Conservation (phyloP, 2,329 filamentous ascomycete genomes). For the Penicillium janthinellum region DNA sequence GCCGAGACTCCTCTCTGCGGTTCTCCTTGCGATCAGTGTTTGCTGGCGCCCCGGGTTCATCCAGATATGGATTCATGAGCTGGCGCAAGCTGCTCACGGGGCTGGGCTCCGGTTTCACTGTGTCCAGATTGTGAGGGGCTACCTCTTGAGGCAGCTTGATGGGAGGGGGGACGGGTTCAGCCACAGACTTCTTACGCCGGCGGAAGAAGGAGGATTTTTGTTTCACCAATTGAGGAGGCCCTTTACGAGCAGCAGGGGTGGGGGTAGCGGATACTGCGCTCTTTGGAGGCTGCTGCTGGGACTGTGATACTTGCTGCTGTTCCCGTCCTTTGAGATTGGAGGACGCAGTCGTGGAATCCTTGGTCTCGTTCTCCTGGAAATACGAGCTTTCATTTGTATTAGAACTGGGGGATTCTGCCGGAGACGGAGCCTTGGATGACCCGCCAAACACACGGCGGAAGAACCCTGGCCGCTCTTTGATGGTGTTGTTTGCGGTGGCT, state of each 20-base stretch:
- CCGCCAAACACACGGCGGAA: slow-evolving; percentile 85
- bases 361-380: slow-evolving; percentile 29
- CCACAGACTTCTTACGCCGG: slow-evolving; percentile 84
- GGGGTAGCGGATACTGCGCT: slow-evolving; percentile 21
- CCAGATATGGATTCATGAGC: slow-evolving; percentile 83
- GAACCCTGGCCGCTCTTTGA: slow-evolving; percentile 79
- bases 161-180: slow-evolving; percentile 66
- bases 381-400: slow-evolving; percentile 25
- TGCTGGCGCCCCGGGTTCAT: slow-evolving; percentile 28
- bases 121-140: slow-evolving; percentile 39
- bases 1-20: slow-evolving; percentile 24
- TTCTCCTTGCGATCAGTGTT: slow-evolving; percentile 27
- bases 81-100: slow-evolving; percentile 79
- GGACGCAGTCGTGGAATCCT: slow-evolving; percentile 22
- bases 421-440: slow-evolving; percentile 61
- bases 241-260: slow-evolving; percentile 32
- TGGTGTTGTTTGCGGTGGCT: slow-evolving; percentile 15
- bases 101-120: slow-evolving; percentile 50
- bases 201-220: slow-evolving; percentile 95
- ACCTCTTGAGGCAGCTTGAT: slow-evolving; percentile 50
- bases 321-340: slow-evolving; percentile 29
- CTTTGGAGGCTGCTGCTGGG: slow-evolving; percentile 22
- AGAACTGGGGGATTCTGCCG: slow-evolving; percentile 21
- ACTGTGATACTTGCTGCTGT: slow-evolving; percentile 19
- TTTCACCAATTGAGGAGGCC: slow-evolving; percentile 66